Percentiles rank a stretch among this genome's conserved stretches.
phyloP scores from a whole-genome alignment of 208 protist genomes.

The Endotrypanum monterogeii region DNA sequence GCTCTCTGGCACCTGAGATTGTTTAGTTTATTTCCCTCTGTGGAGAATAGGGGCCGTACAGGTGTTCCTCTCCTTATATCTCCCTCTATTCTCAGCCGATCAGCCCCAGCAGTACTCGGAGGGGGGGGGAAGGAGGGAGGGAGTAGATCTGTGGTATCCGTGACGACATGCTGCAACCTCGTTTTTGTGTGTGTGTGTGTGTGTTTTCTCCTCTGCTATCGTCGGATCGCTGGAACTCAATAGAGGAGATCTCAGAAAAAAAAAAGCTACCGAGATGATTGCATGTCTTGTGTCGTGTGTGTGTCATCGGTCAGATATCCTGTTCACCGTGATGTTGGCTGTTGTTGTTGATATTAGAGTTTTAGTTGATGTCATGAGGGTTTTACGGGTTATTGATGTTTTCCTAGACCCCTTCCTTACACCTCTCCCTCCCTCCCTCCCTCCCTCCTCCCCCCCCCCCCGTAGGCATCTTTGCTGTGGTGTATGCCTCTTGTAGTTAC shows the following conservation, averaged over 20 bases:
- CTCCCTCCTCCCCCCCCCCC: neutral
- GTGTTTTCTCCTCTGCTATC: neutral
- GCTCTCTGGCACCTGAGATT: neutral
- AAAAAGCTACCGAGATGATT: neutral
- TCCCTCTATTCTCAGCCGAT: too few species aligned
- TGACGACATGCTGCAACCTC: neutral
- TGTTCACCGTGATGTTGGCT: neutral
- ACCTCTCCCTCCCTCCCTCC: neutral
- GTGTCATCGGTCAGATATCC: neutral
- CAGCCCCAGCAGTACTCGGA: neutral
- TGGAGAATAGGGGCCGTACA: neutral
- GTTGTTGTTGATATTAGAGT: neutral
- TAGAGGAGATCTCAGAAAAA: too few species aligned
- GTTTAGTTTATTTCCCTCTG: neutral
- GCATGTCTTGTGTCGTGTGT: neutral
- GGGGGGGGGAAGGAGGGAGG: neutral
- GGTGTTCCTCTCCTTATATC: neutral
- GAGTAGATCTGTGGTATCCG: neutral
- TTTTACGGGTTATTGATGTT: neutral
- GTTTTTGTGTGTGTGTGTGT: conserved; percentile 6
- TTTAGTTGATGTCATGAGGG: too few species aligned
- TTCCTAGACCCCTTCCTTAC: neutral
- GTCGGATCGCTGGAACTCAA: too few species aligned
- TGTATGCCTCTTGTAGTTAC: neutral
- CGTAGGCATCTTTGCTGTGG: neutral